Percentiles rank a stretch among this genome's conserved stretches.
Conservation (phyloP, 2,329 filamentous ascomycete species). For the Ceratocystis ficicola region DNA sequence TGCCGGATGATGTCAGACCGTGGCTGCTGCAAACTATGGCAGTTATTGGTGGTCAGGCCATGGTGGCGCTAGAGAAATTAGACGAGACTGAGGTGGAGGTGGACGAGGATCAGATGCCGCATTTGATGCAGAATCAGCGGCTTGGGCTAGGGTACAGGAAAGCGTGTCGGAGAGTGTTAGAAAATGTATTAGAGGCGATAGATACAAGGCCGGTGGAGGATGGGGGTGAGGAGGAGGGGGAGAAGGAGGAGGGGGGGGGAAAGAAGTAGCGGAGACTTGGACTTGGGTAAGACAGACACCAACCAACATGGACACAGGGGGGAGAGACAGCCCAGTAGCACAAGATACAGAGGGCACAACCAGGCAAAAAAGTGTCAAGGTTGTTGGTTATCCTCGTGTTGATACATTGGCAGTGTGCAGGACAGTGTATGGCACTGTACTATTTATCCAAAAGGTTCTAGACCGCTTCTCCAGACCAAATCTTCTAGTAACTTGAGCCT, state of each 20-base stretch:
- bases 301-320: no score
- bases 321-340: no score
- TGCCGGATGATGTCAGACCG: conserved; percentile 26
- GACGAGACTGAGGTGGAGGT: conserved; percentile 37
- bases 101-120: conserved; percentile 31
- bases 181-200: conserved; percentile 34
- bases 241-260: not conserved
- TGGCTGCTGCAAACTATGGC: conserved; percentile 31
- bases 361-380: no score
- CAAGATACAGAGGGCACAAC: no score
- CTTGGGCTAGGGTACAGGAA: conserved; percentile 39
- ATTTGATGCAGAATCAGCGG: conserved; percentile 35
- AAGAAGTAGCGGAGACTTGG: not conserved
- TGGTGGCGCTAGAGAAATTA: conserved; percentile 36
- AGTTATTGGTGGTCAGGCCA: conserved; percentile 35
- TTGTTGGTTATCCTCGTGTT: no score
- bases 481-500: not conserved
- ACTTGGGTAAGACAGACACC: not conserved
- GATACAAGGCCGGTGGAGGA: conserved; percentile 21
- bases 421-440: not conserved
- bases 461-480: not conserved
- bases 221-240: conserved; percentile 15
- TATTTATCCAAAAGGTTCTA: not conserved
- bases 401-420: not conserved
- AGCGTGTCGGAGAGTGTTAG: conserved; percentile 39